phyloP scores from a whole-genome alignment of 768 basidiomycete species.

The Podaxis sp. region DNA sequence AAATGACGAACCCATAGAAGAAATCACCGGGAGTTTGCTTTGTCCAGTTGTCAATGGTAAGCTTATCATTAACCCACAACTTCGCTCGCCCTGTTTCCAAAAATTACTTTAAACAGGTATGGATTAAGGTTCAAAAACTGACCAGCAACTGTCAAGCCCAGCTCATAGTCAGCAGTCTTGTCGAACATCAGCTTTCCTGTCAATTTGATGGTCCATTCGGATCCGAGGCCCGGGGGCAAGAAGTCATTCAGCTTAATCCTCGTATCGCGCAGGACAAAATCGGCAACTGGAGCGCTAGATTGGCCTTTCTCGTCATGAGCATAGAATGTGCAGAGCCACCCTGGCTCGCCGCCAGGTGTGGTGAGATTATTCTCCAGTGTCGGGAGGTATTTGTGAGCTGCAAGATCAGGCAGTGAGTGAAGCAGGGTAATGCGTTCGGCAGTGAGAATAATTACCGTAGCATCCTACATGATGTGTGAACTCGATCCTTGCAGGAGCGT shows the following conservation, averaged over 20 bases:
- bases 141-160: conserved; percentile 67
- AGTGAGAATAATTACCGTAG: conserved; percentile 44
- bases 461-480: conserved; percentile 63
- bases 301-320: conserved; percentile 51
- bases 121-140: conserved; percentile 10
- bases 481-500: conserved; percentile 47
- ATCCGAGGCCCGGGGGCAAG: conserved; percentile 52
- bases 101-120: background rate
- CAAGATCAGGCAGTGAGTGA: background rate
- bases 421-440: background rate
- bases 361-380: conserved; percentile 60
- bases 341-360: conserved; percentile 50
- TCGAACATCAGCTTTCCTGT: conserved; percentile 52
- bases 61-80: conserved; percentile 57
- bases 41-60: conserved; percentile 72
- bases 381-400: conserved; percentile 70
- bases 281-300: conserved; percentile 42
- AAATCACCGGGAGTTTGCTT: conserved; percentile 67
- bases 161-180: conserved; percentile 49
- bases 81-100: conserved; percentile 51
- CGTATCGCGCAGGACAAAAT: conserved; percentile 55
- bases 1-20: conserved; percentile 58
- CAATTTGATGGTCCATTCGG: conserved; percentile 57
- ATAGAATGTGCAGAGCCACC: conserved; percentile 69
- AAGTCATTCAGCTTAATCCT: conserved; percentile 69